Percentiles rank a stretch among this genome's conserved stretches.
Conservation (phyloP, 352 stramenopile genomes). For the Phytophthora pisi region DNA sequence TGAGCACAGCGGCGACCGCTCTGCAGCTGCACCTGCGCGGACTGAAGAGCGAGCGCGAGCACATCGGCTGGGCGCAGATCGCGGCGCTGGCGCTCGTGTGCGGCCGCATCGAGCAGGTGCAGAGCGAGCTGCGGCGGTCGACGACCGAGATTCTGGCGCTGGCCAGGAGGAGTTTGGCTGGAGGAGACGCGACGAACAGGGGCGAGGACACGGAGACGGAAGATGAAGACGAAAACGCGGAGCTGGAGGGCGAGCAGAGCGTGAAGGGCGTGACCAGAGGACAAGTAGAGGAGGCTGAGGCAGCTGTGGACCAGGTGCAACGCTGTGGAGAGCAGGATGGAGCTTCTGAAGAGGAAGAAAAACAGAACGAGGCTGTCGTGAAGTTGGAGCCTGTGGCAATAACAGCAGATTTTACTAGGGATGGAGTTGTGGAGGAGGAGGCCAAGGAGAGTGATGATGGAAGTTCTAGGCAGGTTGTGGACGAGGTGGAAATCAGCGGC, state of each 20-base stretch:
- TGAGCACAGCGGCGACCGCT: slow-evolving; percentile 11
- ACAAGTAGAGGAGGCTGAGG: not conserved
- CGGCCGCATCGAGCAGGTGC: slow-evolving; percentile 13
- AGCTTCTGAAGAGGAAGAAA: not conserved
- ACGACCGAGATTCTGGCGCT: slow-evolving; percentile 19
- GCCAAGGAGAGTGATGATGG: not conserved
- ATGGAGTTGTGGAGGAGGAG: not conserved
- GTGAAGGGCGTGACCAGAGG: not conserved
- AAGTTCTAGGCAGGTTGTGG: not conserved
- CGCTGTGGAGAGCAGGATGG: not conserved
- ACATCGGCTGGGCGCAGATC: not conserved
- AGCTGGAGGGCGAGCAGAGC: not conserved
- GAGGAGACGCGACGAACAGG: not conserved
- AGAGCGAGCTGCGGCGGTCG: slow-evolving; percentile 16
- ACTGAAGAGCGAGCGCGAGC: not conserved
- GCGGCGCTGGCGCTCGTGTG: slow-evolving; percentile 13
- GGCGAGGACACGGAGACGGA: slow-evolving; percentile 2
- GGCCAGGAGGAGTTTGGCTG: slow-evolving; percentile 7
- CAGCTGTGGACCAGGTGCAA: not conserved
- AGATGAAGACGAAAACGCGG: not conserved
- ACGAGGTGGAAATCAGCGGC: not conserved
- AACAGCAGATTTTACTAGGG: not conserved
- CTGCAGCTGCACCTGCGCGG: slow-evolving; percentile 17
- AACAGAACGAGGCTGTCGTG: not conserved
- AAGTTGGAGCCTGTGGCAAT: not conserved